Conservation (phyloP, 2,329 filamentous ascomycete species). For the Aureobasidium sp. region DNA sequence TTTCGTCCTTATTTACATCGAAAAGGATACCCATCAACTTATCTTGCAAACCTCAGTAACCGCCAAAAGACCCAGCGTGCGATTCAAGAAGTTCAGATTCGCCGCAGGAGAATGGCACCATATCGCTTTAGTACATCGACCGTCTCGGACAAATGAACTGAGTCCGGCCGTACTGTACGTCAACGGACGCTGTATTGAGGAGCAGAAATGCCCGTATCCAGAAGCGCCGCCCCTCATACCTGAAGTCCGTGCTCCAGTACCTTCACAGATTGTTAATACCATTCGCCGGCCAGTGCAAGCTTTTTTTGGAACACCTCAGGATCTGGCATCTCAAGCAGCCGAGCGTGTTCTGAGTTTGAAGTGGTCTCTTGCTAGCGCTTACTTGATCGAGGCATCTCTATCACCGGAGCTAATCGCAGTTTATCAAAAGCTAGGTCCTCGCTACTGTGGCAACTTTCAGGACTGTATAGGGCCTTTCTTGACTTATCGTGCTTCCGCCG, state of each 20-base stretch:
- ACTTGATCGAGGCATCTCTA: constrained; percentile 78
- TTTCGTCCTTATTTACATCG: constrained; percentile 87
- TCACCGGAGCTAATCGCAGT: constrained; percentile 91
- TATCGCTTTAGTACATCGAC: constrained; percentile 77
- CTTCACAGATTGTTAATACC: constrained; percentile 4
- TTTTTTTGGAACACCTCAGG: constrained; percentile 86
- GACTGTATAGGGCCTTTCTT: constrained; percentile 93
- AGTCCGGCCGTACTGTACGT: constrained; percentile 85
- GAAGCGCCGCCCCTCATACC: constrained; percentile 53
- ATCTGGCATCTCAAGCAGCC: constrained; percentile 43
- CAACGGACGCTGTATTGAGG: constrained; percentile 88
- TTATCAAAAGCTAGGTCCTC: constrained; percentile 78
- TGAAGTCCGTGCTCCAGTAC: background rate
- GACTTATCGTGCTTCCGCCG: constrained; percentile 88
- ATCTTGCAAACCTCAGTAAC: constrained; percentile 94
- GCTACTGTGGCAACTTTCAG: constrained; percentile 94
- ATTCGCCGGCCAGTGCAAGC: constrained; percentile 62
- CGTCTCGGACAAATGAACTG: constrained; percentile 64
- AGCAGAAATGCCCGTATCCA: constrained; percentile 84
- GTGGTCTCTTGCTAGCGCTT: constrained; percentile 85
- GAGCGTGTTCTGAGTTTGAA: constrained; percentile 62
- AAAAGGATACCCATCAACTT: constrained; percentile 86
- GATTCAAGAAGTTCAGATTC: constrained; percentile 81
- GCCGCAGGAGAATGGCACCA: constrained; percentile 82
- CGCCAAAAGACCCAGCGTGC: constrained; percentile 77